Conservation (phyloP, 2,329 filamentous ascomycete genomes). For the Venturiaceae sp. region DNA sequence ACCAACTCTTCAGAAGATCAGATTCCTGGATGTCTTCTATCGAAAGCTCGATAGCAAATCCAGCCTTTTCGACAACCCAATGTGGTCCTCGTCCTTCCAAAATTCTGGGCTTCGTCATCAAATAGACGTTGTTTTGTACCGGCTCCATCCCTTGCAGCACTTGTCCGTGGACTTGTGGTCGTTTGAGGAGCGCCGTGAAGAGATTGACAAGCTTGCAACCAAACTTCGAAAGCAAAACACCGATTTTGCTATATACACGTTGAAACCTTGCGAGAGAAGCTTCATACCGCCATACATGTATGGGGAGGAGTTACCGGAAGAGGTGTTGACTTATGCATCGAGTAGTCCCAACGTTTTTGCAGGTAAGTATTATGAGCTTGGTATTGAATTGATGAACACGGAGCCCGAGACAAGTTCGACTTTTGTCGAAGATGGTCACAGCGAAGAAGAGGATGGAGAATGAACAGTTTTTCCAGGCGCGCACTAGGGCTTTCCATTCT, state of each 20-base stretch:
- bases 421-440: too few relatives aligned
- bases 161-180: too few relatives aligned
- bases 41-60: neutral
- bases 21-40: neutral
- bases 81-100: neutral
- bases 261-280: neutral
- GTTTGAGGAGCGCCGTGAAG: neutral
- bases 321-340: neutral
- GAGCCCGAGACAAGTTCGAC: too few relatives aligned
- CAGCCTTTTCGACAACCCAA: neutral
- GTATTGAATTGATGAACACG: neutral
- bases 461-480: too few relatives aligned
- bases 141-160: neutral
- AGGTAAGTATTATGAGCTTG: neutral
- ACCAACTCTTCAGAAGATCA: neutral
- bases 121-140: neutral
- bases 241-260: neutral
- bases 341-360: neutral
- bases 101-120: neutral
- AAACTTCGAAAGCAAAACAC: neutral
- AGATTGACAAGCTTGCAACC: neutral
- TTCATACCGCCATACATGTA: slow-evolving; percentile 6
- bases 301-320: neutral
- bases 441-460: too few relatives aligned
- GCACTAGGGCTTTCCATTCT: too few relatives aligned